Conservation (phyloP, 768 basidiomycete species). For the Russula foetens region DNA sequence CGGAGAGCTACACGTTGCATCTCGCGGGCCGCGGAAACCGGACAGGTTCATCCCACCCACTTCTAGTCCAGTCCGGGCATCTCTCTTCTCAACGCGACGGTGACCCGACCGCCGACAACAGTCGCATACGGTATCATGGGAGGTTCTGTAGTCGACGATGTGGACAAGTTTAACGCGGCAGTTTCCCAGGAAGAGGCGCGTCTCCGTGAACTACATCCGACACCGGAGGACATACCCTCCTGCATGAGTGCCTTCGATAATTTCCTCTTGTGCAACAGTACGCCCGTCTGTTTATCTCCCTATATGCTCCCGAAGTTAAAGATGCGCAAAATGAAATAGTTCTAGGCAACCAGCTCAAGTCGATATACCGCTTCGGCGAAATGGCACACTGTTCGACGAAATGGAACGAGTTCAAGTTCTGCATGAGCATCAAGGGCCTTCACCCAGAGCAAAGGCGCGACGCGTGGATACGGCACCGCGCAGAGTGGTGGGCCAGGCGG, state of each 20-base stretch:
- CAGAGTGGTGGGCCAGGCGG: constrained; percentile 90
- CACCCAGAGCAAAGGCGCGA: constrained; percentile 70
- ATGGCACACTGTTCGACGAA: constrained; percentile 66
- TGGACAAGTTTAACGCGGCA: constrained; percentile 40
- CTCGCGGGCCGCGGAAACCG: neutral
- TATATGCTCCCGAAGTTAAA: neutral
- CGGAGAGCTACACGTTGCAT: no score
- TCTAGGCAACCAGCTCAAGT: constrained; percentile 62
- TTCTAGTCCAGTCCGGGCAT: no score
- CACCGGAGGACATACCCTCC: constrained; percentile 69
- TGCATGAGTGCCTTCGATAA: constrained; percentile 72
- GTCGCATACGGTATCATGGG: neutral
- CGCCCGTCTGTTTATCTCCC: constrained; percentile 13
- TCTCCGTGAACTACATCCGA: constrained; percentile 60
- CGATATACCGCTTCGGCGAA: constrained; percentile 79
- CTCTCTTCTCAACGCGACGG: no score
- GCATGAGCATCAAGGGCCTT: constrained; percentile 73
- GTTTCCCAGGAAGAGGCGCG: constrained; percentile 64
- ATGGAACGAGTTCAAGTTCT: constrained; percentile 92
- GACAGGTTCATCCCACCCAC: no score
- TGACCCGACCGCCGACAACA: neutral
- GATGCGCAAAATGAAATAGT: neutral
- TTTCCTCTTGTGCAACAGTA: constrained; percentile 65
- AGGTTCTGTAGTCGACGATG: neutral
- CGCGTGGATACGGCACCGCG: constrained; percentile 77